Percentiles rank a stretch among this genome's conserved stretches.
Conservation (phyloP, 768 basidiomycete genomes). For the Termitomyces sp. region DNA sequence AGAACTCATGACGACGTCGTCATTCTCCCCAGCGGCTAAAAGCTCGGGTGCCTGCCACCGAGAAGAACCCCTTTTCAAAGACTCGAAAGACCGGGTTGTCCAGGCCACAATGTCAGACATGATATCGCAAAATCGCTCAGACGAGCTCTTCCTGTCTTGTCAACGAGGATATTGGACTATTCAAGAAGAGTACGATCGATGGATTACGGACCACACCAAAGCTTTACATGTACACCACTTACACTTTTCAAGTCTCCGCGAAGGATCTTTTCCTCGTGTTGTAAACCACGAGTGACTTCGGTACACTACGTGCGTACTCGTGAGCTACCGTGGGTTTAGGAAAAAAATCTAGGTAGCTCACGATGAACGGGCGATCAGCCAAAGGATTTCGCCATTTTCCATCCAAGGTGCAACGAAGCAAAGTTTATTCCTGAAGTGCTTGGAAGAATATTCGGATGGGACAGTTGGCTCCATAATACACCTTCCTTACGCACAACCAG, state of each 20-base stretch:
- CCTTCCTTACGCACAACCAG: too few relatives aligned
- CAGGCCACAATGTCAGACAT: neutral
- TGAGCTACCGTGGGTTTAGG: neutral
- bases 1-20: neutral
- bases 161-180: neutral
- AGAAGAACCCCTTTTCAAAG: neutral
- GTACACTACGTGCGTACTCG: neutral
- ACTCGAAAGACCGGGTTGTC: neutral
- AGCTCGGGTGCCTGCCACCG: constrained; percentile 2
- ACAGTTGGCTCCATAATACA: neutral
- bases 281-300: neutral
- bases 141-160: neutral
- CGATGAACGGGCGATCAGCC: neutral
- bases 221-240: neutral
- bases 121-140: neutral
- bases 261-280: neutral
- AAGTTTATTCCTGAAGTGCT: neutral
- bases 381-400: neutral
- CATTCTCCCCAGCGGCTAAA: neutral
- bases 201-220: neutral
- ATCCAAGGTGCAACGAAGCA: constrained; percentile 1
- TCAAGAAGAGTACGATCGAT: neutral
- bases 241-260: constrained; percentile 1
- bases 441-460: neutral
- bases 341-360: too few relatives aligned